Evolutionary conservation across 768 basidiomycete species (phyloP), one percentile per base, ranked within the genome.

Genomic region (Tulasnella sp.): DNA sequence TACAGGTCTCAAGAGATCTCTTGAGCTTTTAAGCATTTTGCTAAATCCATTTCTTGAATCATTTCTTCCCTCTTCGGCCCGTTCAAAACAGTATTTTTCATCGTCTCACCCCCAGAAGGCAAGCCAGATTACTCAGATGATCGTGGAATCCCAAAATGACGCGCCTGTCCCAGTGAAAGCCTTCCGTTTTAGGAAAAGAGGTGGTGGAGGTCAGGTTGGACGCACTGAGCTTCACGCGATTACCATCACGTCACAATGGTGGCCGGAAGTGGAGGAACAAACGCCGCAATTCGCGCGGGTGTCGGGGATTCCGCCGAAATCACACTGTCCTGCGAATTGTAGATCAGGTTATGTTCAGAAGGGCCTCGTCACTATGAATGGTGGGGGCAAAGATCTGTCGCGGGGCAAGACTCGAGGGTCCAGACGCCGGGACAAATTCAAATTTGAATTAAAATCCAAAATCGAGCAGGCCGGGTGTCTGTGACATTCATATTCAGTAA

Each of bases 261-360:
- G 3, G n/a, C 51, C 51, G 51, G 23, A 51, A 23, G 51, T 51
- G 51, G 51, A 51, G 51, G 11, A 40, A 40, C 40, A 7, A 9
- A 7, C 9, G 1, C 44, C 3, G 15, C 11, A 44, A 15, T 44
- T 7, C 44, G 15, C 82, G 81, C 40, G 81, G 79, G 78, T 73
- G 81, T n/a, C 46, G 39, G 20, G 67, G n/a, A 5, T 70, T 61
- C 77, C 46, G 67, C 48, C 44, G 72, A 70, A 10, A n/a, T 77
- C 77, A 6, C 72, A 18, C 44, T 44, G 15, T 37, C 20, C 48
- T 44, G 44, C 16, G 11, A 44, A 9, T 15, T 44, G 3, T 13
- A 13, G 11, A 13, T n/a, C 3, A 77, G 70, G 35, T 35, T 35
- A 35, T 35, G 2, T 35, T 35, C 35, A 35, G 35, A 35, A 35